Evolutionary conservation across 2,329 filamentous ascomycete species (phyloP).

Genomic region (Trichoderma pleuroti): DNA sequence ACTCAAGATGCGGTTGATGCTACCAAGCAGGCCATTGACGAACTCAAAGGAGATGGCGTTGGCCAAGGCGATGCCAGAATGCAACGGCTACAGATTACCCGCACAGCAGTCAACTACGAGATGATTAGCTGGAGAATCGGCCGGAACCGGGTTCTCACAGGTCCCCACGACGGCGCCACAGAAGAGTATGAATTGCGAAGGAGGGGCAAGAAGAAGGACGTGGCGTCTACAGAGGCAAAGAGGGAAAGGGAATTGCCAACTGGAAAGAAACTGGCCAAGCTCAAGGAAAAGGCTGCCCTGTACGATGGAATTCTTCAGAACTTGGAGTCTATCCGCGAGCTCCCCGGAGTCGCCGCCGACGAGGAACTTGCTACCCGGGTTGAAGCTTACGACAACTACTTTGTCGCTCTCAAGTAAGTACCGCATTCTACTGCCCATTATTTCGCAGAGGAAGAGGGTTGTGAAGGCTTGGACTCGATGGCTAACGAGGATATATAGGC

Average conservation of each 20-base stretch:
- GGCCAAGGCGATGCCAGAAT: conserved; percentile 80
- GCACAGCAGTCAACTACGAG: conserved; percentile 89
- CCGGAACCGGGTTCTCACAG: conserved; percentile 83
- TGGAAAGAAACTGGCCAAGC: conserved; percentile 70
- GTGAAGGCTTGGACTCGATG: background rate
- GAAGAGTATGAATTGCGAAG: conserved; percentile 48
- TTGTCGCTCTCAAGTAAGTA: conserved; percentile 77
- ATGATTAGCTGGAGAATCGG: conserved; percentile 94
- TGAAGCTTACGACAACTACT: conserved; percentile 76
- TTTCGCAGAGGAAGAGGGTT: background rate
- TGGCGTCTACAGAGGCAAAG: conserved; percentile 39
- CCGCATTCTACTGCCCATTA: background rate
- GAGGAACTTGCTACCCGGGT: conserved; percentile 70
- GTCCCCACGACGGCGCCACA: conserved; percentile 72
- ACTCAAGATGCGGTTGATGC: conserved; percentile 94
- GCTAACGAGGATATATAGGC: conserved; percentile 47
- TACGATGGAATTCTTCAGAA: conserved; percentile 92
- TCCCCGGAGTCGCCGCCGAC: conserved; percentile 87
- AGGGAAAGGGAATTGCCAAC: conserved; percentile 60
- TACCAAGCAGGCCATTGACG: conserved; percentile 89
- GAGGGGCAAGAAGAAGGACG: conserved; percentile 52
- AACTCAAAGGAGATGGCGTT: conserved; percentile 78
- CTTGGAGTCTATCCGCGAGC: conserved; percentile 81
- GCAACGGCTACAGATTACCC: conserved; percentile 88
- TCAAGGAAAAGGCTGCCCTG: conserved; percentile 82